A percentile compares a stretch with the other conserved stretches of the same genome.
These are phyloP conservation scores for Pyrenochaeta sp. DNA, from an alignment of 2,329 filamentous ascomycete species.

Conservation along the genomic window DNA sequence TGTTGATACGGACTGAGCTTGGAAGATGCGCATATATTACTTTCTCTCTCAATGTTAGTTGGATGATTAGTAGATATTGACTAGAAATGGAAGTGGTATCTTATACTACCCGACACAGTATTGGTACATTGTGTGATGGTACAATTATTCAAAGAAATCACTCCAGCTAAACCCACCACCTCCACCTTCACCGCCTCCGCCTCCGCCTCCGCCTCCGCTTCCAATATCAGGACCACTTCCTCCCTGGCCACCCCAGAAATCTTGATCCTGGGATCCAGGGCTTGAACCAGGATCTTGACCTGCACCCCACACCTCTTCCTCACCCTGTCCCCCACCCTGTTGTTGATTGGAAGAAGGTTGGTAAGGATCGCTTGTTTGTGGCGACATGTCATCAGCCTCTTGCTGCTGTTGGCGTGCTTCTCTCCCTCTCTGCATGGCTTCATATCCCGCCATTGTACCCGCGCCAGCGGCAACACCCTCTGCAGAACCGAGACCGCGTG, in stretches of 20 bases:
- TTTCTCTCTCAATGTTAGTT: too few species aligned
- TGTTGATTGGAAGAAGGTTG: constrained; percentile 29
- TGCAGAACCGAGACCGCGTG: constrained; percentile 48
- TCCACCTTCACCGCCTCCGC: constrained; percentile 45
- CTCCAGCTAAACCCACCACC: constrained; percentile 33
- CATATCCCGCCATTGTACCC: constrained; percentile 69
- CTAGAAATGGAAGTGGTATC: too few species aligned
- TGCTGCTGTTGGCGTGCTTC: constrained; percentile 29
- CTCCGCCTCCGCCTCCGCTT: constrained; percentile 29
- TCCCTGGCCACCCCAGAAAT: constrained; percentile 37
- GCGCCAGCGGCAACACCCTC: constrained; percentile 61
- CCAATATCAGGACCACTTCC: constrained; percentile 11
- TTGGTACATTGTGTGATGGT: not conserved
- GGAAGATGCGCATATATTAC: too few species aligned
- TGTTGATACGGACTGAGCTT: too few species aligned
- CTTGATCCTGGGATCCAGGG: constrained; percentile 29
- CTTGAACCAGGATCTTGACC: constrained; percentile 35
- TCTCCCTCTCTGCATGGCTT: constrained; percentile 66
- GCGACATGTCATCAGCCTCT: constrained; percentile 35
- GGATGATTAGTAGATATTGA: too few species aligned
- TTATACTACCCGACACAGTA: not conserved
- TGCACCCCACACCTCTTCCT: constrained; percentile 42
- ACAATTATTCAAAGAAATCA: constrained; percentile 31
- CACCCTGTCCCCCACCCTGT: constrained; percentile 18
- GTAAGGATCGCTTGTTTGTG: constrained; percentile 35